Conservation (phyloP, 2,329 filamentous ascomycete genomes). For the Alternaria conjuncta region DNA sequence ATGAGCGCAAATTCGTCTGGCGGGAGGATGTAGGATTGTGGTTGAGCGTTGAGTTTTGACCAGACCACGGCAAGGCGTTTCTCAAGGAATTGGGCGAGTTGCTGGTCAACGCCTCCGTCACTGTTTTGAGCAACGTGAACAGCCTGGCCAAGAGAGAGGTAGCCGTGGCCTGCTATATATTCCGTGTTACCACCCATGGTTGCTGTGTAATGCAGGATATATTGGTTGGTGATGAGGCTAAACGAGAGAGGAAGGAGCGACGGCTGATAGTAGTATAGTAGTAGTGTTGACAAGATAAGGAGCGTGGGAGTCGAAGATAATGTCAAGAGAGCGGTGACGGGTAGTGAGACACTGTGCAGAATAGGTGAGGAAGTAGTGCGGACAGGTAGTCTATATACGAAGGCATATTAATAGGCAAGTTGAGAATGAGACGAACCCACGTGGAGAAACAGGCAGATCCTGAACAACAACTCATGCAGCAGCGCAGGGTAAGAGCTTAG, state of each 20-base stretch:
- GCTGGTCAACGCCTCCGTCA: slow-evolving; percentile 69
- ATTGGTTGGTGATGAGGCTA: slow-evolving; percentile 34
- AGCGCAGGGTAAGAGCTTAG: slow-evolving; percentile 43
- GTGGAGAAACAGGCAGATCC: slow-evolving; percentile 46
- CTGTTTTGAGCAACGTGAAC: slow-evolving; percentile 78
- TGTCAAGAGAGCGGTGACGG: slow-evolving; percentile 6
- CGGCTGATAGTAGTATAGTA: neutral
- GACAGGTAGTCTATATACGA: slow-evolving; percentile 37
- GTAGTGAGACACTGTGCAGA: slow-evolving; percentile 17
- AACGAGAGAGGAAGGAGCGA: slow-evolving; percentile 32
- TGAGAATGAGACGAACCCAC: slow-evolving; percentile 42
- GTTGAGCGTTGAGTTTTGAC: slow-evolving; percentile 68
- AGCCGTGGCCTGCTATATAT: slow-evolving; percentile 49
- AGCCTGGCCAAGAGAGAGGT: slow-evolving; percentile 66
- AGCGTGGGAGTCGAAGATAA: slow-evolving; percentile 14
- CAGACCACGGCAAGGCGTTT: slow-evolving; percentile 65
- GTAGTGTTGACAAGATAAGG: slow-evolving; percentile 17
- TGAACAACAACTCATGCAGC: slow-evolving; percentile 43
- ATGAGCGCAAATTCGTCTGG: slow-evolving; percentile 83
- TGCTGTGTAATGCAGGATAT: slow-evolving; percentile 26
- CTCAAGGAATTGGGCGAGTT: slow-evolving; percentile 70
- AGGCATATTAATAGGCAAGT: slow-evolving; percentile 37
- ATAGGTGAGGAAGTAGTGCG: slow-evolving; percentile 27
- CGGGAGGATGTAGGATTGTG: slow-evolving; percentile 74
- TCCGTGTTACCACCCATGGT: slow-evolving; percentile 53